Evolutionary conservation across 495 filamentous ascomycete species (phyloP), one percentile per base, ranked within the genome.

Genomic region (Choiromyces venosus): DNA sequence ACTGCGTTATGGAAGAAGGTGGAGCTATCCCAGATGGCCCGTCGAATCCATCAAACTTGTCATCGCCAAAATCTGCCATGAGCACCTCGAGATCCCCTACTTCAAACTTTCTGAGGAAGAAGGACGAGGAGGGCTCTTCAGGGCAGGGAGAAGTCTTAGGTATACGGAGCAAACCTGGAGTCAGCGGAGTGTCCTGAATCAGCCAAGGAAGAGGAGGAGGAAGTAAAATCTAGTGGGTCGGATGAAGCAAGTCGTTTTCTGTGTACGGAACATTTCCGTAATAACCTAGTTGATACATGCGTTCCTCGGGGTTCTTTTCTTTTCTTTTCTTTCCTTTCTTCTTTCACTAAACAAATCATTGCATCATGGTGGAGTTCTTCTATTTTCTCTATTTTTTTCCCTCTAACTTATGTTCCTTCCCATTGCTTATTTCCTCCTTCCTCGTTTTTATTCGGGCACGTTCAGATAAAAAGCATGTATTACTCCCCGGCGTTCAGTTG

Each of bases 401-500:
- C 5, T 29, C n/a, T 25, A 29, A 29, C 46, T 56, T 46, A 52
- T 0, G n/a, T 29, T 16, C 52, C 52, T 33, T 61, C n/a, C n/a
- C n/a, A n/a, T n/a, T 61, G 12, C 52, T 61, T 61, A 33, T 61
- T 33, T n/a, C n/a, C n/a, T n/a, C 52, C 25, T 61, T 61, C n/a
- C 14, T 56, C n/a, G 25, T 61, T 61, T n/a, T 61, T 29, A 33
- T 61, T 33, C 25, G 52, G 52, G 52, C 52, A 61, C 10, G 25
- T 33, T 61, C 52, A 33, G 52, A 61, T 61, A 33, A 61, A 61
- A 61, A 33, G 25, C 52, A 33, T 61, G 12, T 61, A 25, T 16
- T 29, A 61, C 52, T 61, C 52, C 33, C 46, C 52, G 52, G 52
- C 52, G 52, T 61, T 61, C 52, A 61, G 52, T 61, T 61, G 52